Evolutionary conservation across 768 basidiomycete genomes (phyloP).

Genomic region (Tubosaeta sp.): DNA sequence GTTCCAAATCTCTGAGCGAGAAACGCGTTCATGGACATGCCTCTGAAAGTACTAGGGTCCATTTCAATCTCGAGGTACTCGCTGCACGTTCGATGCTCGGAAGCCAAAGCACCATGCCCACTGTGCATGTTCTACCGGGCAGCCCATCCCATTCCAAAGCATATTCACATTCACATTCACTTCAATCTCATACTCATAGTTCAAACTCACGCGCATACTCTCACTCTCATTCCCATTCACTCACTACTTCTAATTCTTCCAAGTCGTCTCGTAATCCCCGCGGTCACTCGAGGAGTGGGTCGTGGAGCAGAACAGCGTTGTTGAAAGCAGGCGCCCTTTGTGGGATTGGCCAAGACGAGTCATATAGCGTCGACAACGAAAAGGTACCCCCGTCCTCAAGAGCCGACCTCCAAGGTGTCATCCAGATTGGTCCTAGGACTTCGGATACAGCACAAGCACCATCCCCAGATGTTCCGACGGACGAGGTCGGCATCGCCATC

Average conservation of each 20-base stretch:
- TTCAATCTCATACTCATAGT: slow-evolving; percentile 17
- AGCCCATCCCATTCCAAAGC: slow-evolving; percentile 24
- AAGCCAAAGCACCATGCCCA: slow-evolving; percentile 53
- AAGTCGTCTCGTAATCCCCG: slow-evolving; percentile 26
- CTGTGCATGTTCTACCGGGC: slow-evolving; percentile 22
- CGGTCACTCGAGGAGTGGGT: slow-evolving; percentile 35
- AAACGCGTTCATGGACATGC: slow-evolving; percentile 16
- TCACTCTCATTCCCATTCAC: slow-evolving; percentile 38
- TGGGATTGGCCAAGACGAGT: slow-evolving; percentile 20
- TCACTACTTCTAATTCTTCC: slow-evolving; percentile 31
- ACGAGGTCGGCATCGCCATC: slow-evolving; percentile 42
- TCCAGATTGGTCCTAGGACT: not conserved
- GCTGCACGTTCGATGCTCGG: slow-evolving; percentile 66
- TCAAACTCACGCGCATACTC: slow-evolving; percentile 26
- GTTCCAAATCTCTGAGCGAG: slow-evolving; percentile 33
- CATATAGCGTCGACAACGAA: slow-evolving; percentile 22
- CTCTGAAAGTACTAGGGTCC: slow-evolving; percentile 20
- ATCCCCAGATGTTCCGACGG: slow-evolving; percentile 24
- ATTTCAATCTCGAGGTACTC: slow-evolving; percentile 48
- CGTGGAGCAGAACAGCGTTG: slow-evolving; percentile 36
- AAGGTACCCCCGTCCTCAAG: slow-evolving; percentile 20
- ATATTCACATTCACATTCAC: slow-evolving; percentile 27
- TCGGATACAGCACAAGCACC: slow-evolving; percentile 16
- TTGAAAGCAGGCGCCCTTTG: slow-evolving; percentile 32
- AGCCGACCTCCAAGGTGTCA: slow-evolving; percentile 22